A percentile compares a stretch with the other conserved stretches of the same genome.
These are phyloP conservation scores for Podosphaera leucotricha DNA, from an alignment of 2,329 filamentous ascomycete species.

Conservation along the genomic window DNA sequence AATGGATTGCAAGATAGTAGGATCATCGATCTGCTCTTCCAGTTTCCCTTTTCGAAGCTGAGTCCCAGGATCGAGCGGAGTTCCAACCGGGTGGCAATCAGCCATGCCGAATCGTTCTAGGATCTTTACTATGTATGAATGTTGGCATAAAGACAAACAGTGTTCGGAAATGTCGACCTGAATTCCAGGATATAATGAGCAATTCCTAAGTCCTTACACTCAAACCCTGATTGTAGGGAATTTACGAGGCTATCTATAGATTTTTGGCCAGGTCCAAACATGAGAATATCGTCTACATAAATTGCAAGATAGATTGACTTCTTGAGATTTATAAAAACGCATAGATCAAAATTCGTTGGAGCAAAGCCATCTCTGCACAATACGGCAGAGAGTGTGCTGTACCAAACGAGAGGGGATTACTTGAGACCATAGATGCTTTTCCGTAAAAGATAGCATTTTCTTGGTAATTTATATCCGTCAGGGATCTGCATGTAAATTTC, in stretches of 20 bases:
- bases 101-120: neutral
- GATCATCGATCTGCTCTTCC: neutral
- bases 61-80: neutral
- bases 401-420: neutral
- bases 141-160: neutral
- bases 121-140: neutral
- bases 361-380: neutral
- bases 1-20: neutral
- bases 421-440: slow-evolving; percentile 1
- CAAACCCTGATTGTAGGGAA: neutral
- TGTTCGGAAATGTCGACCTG: neutral
- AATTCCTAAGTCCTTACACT: neutral
- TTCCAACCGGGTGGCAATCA: neutral
- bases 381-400: neutral
- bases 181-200: neutral
- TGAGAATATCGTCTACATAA: neutral
- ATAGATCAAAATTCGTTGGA: neutral
- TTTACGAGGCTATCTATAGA: neutral
- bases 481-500: slow-evolving; percentile 1
- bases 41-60: neutral
- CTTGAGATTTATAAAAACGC: neutral
- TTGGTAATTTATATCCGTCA: neutral
- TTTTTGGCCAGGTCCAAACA: neutral
- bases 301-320: slow-evolving; percentile 1
- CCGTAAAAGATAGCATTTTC: neutral